Base-by-base conservation (phyloP, 2,329 filamentous ascomycete species). In the Cadophora malorum region DNA sequence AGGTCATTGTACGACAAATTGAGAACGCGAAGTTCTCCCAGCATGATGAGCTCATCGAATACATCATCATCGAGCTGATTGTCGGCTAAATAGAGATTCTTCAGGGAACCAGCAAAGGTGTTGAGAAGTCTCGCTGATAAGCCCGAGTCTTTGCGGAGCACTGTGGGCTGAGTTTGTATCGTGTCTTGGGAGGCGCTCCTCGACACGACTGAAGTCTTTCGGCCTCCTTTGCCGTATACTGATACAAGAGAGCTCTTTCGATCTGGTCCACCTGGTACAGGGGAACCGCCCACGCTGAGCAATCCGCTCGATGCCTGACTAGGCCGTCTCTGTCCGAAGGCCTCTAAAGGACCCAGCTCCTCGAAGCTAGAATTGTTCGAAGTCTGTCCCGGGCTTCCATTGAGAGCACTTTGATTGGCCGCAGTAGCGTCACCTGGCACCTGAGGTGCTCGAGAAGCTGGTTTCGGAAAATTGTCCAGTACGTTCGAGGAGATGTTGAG, bases 401-500 rank as follows among this genome's bases (percentile, higher is more conserved):
- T 74, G 21, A 64, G 58, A 14, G 38, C 50, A 21, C 67, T 67
- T 23, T 68, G 66, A 33, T 50, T 35, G 53, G 50, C 47, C 16
- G 73, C 65, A 28, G 69, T 50, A 19, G 72, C 49, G 35, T 89
- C 87, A 9, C 83, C 84, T 2, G 87, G 86, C 10, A 85, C 79
- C 62, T 91, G 88, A 21, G 89, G 87, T 58, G 88, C 82, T 59
- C 92, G 88, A 9, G 91, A 91, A 1, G 90, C 86, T 25, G 93
- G 93, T 77, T 97, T 97, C 0, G 96, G 96, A 77, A 99, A 98
- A 50, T 88, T 89, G 62, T 94, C 91, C 23, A 99, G 84, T 7
- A 98, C 90, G 74, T 99, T 99, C 12, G 96, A 97, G 0, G 95
- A 98, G 14, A 97, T 90, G 74, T 99, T 99, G 68, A 99, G 86